These are phyloP conservation scores for Lactarius trivialis DNA, from an alignment of 768 basidiomycete species.

Conservation along the genomic window DNA sequence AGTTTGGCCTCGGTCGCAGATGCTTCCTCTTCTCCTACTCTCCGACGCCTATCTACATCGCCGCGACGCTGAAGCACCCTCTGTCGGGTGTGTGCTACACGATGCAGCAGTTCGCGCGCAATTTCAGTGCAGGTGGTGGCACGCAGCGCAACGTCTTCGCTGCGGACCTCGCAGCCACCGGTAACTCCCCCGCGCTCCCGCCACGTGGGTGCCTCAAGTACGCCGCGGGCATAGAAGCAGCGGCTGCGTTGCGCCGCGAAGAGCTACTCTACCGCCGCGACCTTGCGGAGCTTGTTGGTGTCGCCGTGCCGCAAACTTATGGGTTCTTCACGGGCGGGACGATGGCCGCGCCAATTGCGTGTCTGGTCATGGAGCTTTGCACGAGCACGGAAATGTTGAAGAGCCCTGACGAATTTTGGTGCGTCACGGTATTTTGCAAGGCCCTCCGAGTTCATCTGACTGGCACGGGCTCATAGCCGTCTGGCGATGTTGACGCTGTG, in stretches of 20 bases:
- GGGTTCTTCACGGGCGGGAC: slow-evolving; percentile 10
- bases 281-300: slow-evolving; percentile 1
- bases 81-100: not conserved
- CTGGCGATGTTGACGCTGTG: slow-evolving; percentile 13
- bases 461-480: not conserved
- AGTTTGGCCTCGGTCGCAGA: not conserved
- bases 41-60: not conserved
- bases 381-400: not conserved
- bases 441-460: not conserved
- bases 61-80: not conserved
- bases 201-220: slow-evolving; percentile 10
- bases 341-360: not conserved
- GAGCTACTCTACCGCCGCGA: not conserved
- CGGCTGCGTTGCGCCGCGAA: slow-evolving; percentile 1
- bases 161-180: not conserved
- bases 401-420: slow-evolving; percentile 7
- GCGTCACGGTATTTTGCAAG: not conserved
- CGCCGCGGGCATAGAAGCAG: not conserved
- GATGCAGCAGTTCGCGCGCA: not conserved
- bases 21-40: not conserved
- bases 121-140: not conserved
- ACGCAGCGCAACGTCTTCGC: slow-evolving; percentile 11
- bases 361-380: slow-evolving; percentile 13
- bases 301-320: slow-evolving; percentile 9
- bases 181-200: not conserved